A percentile compares a stretch with the other conserved stretches of the same genome.
Conservation (phyloP, 208 protist species). For the Endotrypanum monterogeii region DNA sequence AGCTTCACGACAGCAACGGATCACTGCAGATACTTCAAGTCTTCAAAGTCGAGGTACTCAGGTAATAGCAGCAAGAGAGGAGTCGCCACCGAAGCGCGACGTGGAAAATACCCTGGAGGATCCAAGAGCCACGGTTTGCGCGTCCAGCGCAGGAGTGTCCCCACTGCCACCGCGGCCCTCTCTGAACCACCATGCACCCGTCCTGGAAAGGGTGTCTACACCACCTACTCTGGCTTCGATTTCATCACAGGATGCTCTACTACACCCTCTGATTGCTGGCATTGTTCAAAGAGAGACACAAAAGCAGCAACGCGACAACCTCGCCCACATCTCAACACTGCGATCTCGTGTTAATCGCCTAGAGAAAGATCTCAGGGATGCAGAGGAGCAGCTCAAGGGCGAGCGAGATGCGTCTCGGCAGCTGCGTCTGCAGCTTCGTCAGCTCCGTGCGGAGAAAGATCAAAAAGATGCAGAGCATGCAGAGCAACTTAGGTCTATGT, state of each 20-base stretch:
- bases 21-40: background rate
- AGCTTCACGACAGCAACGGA: background rate
- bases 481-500: constrained; percentile 28
- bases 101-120: constrained; percentile 3
- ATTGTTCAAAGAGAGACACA: constrained; percentile 52
- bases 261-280: constrained; percentile 58
- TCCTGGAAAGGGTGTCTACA: background rate
- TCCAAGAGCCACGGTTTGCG: background rate
- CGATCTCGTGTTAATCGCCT: constrained; percentile 43
- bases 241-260: constrained; percentile 32
- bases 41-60: constrained; percentile 46
- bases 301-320: constrained; percentile 64
- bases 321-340: constrained; percentile 65
- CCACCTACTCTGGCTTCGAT: constrained; percentile 17
- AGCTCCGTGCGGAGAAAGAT: constrained; percentile 35
- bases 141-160: too few species aligned
- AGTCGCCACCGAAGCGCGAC: constrained; percentile 6
- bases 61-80: constrained; percentile 27
- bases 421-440: constrained; percentile 49
- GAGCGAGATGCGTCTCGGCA: constrained; percentile 49
- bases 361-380: constrained; percentile 51
- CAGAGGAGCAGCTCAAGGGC: constrained; percentile 46
- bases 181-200: background rate
- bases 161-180: background rate
- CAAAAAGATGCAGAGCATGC: constrained; percentile 39